phyloP scores from a whole-genome alignment of 73 alveolate species.

The Paramecium biaurelia region DNA sequence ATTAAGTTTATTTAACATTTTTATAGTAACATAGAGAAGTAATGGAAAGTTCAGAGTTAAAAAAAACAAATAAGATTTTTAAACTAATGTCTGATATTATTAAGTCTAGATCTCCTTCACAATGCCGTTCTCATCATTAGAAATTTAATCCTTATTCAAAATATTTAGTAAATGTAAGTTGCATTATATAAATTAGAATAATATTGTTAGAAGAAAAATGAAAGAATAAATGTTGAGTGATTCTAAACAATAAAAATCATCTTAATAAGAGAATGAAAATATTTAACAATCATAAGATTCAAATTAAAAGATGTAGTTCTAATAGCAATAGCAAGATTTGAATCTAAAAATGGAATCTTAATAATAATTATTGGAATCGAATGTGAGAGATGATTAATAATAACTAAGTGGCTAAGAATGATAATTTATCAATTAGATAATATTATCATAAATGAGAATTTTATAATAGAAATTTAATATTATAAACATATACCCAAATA shows the following conservation, averaged over 20 bases:
- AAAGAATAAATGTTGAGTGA: not conserved
- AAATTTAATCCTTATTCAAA: slow-evolving; percentile 40
- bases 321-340: not conserved
- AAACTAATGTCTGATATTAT: slow-evolving; percentile 45
- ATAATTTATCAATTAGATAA: not conserved
- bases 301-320: not conserved
- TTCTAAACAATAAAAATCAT: not conserved
- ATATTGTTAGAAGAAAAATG: slow-evolving; percentile 35
- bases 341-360: not conserved
- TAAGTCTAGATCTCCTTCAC: slow-evolving; percentile 25
- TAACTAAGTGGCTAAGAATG: not conserved
- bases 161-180: not conserved
- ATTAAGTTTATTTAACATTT: not conserved
- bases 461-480: not conserved
- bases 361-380: not conserved
- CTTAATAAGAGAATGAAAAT: not conserved
- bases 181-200: not conserved
- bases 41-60: slow-evolving; percentile 45
- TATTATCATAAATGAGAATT: not conserved
- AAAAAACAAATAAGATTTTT: slow-evolving; percentile 43
- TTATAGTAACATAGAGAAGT: slow-evolving; percentile 25
- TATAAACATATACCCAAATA: not conserved
- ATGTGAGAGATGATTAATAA: not conserved
- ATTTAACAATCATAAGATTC: not conserved
- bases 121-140: slow-evolving; percentile 48